Conservation (phyloP, 2,329 filamentous ascomycete species). For the Shiraia bambusicola region DNA sequence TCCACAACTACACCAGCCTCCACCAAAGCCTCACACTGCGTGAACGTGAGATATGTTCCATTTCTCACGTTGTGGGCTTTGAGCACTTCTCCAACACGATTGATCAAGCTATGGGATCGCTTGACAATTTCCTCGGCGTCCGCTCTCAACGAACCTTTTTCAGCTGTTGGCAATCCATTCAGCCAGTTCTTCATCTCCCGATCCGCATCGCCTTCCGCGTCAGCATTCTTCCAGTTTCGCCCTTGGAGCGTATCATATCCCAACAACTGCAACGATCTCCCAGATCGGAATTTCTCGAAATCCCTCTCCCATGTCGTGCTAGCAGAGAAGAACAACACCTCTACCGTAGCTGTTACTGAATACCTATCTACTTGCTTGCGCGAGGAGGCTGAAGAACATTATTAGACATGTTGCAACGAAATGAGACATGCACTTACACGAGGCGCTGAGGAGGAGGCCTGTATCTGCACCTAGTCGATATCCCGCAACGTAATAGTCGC, state of each 20-base stretch:
- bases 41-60: not conserved
- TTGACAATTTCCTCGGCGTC: not conserved
- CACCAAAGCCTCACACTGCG: not conserved
- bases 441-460: constrained; percentile 4
- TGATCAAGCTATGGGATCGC: not conserved
- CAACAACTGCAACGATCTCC: constrained; percentile 1
- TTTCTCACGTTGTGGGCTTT: not conserved
- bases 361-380: not conserved
- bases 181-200: not conserved
- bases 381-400: not conserved
- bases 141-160: not conserved
- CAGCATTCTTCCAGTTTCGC: not conserved
- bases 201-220: not conserved
- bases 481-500: constrained; percentile 6
- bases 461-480: constrained; percentile 8
- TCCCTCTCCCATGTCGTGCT: constrained; percentile 6
- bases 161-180: not conserved
- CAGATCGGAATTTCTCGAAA: constrained; percentile 1
- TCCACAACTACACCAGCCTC: constrained; percentile 1
- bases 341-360: constrained; percentile 1
- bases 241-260: constrained; percentile 5
- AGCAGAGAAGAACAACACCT: constrained; percentile 1
- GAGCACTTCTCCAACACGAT: not conserved
- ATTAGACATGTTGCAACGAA: no score
- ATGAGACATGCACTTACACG: no score